Evolutionary conservation across 495 filamentous ascomycete genomes (phyloP).

Genomic region (Penicillium ochrochloron): DNA sequence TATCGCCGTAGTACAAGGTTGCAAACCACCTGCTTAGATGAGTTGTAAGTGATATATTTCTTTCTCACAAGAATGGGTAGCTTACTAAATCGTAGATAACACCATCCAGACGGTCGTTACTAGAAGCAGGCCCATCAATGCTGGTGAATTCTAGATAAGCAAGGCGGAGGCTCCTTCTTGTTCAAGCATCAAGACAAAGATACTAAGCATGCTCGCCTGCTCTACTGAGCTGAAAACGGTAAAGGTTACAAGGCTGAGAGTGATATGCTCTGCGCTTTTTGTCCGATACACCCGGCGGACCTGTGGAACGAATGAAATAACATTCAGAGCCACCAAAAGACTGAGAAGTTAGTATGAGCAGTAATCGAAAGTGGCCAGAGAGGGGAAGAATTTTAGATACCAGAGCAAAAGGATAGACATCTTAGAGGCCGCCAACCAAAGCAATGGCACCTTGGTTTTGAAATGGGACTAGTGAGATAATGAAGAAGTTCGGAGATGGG

Average conservation of each 20-base stretch:
- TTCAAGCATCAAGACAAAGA: background rate
- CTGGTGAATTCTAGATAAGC: too few relatives aligned
- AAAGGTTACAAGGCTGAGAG: background rate
- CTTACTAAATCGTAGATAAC: background rate
- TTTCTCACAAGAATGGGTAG: background rate
- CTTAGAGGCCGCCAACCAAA: background rate
- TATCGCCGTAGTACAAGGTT: background rate
- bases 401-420: background rate
- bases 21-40: background rate
- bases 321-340: background rate
- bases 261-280: background rate
- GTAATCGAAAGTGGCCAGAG: background rate
- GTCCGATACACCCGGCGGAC: background rate
- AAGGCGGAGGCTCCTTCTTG: too few relatives aligned
- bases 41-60: background rate
- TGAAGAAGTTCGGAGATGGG: background rate
- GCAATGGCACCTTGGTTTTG: background rate
- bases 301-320: background rate
- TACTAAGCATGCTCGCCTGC: background rate
- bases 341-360: background rate
- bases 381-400: background rate
- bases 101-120: background rate
- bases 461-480: background rate
- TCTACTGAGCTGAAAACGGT: too few relatives aligned
- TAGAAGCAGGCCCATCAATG: background rate